Conservation (phyloP, 2,329 filamentous ascomycete species). For the Arachnopeziza araneosa region DNA sequence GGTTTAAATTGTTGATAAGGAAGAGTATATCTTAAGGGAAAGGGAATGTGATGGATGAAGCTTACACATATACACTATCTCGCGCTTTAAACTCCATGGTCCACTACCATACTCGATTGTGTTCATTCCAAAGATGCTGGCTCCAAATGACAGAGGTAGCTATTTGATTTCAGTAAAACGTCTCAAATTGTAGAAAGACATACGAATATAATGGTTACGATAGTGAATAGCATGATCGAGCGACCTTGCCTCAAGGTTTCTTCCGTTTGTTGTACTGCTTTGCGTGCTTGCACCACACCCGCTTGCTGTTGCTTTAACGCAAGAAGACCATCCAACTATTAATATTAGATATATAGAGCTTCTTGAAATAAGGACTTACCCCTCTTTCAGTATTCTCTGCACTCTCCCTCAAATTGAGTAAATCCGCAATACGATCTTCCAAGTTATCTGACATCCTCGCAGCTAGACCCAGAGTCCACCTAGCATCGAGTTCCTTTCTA, state of each 20-base stretch:
- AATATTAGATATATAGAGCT: background rate
- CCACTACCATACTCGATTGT: slow-evolving; percentile 1
- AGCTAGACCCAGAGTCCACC: background rate
- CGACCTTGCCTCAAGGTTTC: background rate
- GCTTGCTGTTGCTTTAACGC: slow-evolving; percentile 43
- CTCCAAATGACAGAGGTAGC: slow-evolving; percentile 36
- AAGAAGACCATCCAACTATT: slow-evolving; percentile 31
- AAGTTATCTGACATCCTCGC: background rate
- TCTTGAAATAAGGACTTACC: background rate
- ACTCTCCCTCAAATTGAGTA: slow-evolving; percentile 1
- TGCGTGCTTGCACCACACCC: slow-evolving; percentile 38
- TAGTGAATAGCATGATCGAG: slow-evolving; percentile 41
- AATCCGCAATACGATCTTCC: slow-evolving; percentile 1
- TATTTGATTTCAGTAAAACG: slow-evolving; percentile 2
- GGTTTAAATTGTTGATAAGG: background rate
- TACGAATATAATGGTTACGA: slow-evolving; percentile 43
- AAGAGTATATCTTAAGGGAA: background rate
- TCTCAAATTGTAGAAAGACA: background rate
- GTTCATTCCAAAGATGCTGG: slow-evolving; percentile 37
- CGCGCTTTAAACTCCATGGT: slow-evolving; percentile 1
- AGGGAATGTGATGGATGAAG: background rate
- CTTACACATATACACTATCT: slow-evolving; percentile 13
- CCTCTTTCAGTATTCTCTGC: background rate
- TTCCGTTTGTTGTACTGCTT: slow-evolving; percentile 35
- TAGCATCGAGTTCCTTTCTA: background rate